phyloP scores from a whole-genome alignment of 2,329 filamentous ascomycete species.

The Pseudopyrenochaeta lycopersici region DNA sequence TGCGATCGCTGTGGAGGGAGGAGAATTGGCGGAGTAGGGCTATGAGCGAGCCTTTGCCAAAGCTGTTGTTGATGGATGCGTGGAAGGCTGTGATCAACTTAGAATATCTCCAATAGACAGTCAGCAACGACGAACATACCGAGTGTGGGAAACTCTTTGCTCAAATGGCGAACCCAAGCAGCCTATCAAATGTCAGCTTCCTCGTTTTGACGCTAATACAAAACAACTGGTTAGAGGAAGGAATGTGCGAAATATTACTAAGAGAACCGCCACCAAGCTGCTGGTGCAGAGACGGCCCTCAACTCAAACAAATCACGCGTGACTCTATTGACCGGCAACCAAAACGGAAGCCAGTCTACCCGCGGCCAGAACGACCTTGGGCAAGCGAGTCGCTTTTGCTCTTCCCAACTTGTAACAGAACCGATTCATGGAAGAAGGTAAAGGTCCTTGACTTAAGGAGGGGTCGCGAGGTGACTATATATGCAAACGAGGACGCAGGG shows the following conservation, averaged over 20 bases:
- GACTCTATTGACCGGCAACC: constrained; percentile 78
- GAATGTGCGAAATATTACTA: constrained; percentile 98
- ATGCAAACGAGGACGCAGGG: constrained; percentile 61
- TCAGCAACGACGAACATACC: constrained; percentile 13
- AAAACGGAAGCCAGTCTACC: constrained; percentile 87
- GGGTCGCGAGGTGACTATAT: constrained; percentile 55
- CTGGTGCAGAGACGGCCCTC: constrained; percentile 76
- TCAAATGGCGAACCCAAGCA: constrained; percentile 87
- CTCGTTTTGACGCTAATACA: constrained; percentile 15
- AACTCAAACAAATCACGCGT: constrained; percentile 95
- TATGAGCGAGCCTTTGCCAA: constrained; percentile 94
- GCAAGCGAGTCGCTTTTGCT: constrained; percentile 79
- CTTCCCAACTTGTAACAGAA: constrained; percentile 99
- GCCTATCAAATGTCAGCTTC: constrained; percentile 67
- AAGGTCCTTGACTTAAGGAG: constrained; percentile 91
- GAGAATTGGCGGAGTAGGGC: constrained; percentile 93
- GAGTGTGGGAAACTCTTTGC: constrained; percentile 90
- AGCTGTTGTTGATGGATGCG: constrained; percentile 92
- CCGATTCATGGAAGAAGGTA: constrained; percentile 76
- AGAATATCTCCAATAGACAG: background rate
- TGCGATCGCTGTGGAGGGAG: constrained; percentile 84
- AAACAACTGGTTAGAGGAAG: constrained; percentile 31
- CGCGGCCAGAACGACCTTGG: constrained; percentile 68
- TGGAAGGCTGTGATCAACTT: constrained; percentile 74
- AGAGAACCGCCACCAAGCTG: constrained; percentile 82